Conservation (phyloP, 108 stramenopile species). For the Cyclotella kingstonii region DNA sequence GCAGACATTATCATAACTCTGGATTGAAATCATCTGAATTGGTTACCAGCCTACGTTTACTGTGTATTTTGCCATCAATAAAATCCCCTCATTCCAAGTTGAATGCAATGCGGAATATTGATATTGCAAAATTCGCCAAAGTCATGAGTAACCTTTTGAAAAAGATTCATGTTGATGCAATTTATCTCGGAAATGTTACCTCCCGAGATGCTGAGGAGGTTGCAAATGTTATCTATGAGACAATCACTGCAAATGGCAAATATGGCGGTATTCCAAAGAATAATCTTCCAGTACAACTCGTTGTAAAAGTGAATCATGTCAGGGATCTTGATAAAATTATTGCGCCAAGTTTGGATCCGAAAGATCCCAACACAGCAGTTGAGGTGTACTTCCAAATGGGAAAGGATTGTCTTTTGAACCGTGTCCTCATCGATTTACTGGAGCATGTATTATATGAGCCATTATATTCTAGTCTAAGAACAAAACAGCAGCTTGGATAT, state of each 20-base stretch:
- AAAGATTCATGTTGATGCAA: conserved; percentile 55
- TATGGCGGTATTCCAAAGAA: conserved; percentile 56
- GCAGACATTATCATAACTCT: conserved; percentile 58
- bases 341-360: conserved; percentile 61
- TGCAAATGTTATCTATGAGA: conserved; percentile 36
- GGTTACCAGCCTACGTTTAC: conserved; percentile 53
- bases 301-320: conserved; percentile 33
- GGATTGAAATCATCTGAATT: conserved; percentile 65
- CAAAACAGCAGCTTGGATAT: conserved; percentile 52
- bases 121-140: conserved; percentile 41
- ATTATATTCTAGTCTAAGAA: conserved; percentile 70
- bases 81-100: conserved; percentile 64
- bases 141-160: conserved; percentile 49
- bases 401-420: conserved; percentile 55
- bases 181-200: conserved; percentile 74
- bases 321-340: conserved; percentile 17
- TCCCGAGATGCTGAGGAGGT: conserved; percentile 48
- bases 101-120: conserved; percentile 55
- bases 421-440: conserved; percentile 71
- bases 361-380: conserved; percentile 73
- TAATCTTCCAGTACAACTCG: conserved; percentile 55
- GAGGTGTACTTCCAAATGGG: conserved; percentile 84
- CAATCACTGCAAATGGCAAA: conserved; percentile 26
- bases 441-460: conserved; percentile 79
- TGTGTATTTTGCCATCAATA: conserved; percentile 54